Base-by-base conservation (phyloP, 441 rosid species). In the Brassica hybrid region DNA sequence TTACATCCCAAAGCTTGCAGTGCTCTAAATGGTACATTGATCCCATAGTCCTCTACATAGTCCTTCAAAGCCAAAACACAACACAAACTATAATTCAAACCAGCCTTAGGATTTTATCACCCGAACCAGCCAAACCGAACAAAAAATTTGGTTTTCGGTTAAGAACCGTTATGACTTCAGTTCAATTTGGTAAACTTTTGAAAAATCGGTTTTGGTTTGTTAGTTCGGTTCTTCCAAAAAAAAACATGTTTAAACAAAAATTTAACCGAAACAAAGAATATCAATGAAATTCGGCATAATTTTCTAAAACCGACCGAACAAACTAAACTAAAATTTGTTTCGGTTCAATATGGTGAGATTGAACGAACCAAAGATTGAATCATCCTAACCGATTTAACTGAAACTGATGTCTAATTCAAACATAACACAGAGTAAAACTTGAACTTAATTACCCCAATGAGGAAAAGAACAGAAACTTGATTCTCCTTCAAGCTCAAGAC, bases 1-100 rank as follows among this genome's bases (percentile, higher is more conserved):
- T 76, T 84, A 80, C 87, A 83, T 11, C 87, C 89, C 57, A 87
- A 38, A 7, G 82, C 87, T 80, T 85, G 85, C 0, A 85, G 52
- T 62, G 89, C 87, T 50, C 87, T 77, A 45, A 83, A 84, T 2
- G 91, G 89, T 32, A 87, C 85, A 69, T 85, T 84, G 27, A 81
- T 70, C 57, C 85, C 88, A 48, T 83, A 84, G 17, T 87, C 90
- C 56, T 87, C 90, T 18, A 84, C 88, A 69, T 75, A 87, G 67
- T 87, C 90, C 90, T 87, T 57, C 43, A 32, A 34, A 74, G 56
- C 61, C 7, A 69, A 21, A 21, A 43, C 50, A 43, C 50, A 58
- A 7, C 36, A 48, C 57, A 16, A 45, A 8, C 13, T 25, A 54
- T 57, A 17, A 43, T 56, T 19, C 0, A 16, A 30, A 56, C 14